Evolutionary conservation across 495 filamentous ascomycete species (phyloP), one percentile per base, ranked within the genome.

Genomic region (Lepidopterella palustris): DNA sequence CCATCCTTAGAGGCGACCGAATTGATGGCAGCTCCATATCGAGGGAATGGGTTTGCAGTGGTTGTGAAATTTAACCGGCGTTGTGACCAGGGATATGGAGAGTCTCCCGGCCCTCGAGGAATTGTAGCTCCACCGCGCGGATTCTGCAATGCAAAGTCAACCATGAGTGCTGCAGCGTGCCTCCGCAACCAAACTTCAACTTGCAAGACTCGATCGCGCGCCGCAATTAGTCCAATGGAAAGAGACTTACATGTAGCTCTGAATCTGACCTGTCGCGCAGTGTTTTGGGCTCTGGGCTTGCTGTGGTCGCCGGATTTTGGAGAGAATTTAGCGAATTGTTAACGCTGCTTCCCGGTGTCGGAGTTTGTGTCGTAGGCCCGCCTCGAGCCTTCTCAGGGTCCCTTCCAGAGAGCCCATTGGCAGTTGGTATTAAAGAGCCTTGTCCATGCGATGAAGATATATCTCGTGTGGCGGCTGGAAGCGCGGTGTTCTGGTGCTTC

Each of bases 11-110:
- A 95, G 18, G 92, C 85, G 13, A 87, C 79, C 0, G 91, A 81
- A 72, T 97, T 99, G 73, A 96, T 91, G 8, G 95, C 95, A 45
- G 95, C 91, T 69, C 95, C 95, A 80, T 97, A 97, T 69, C 95
- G 85, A 9, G 95, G 95, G 70, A 99, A 97, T 1, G 95, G 93
- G 61, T 88, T 92, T 10, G 87, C 81, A 62, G 86, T 80, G 10
- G 88, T 83, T 6, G 88, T 87, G 68, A 96, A 93, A 52, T 88
- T 93, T 25, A 99, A 71, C 29, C 88, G 83, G 26, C 87, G 85
- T 70, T 96, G 88, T 35, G 92, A 96, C 95, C 95, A 99, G 2
- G 95, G 95, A 71, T 97, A 99, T 53, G 95, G 83, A 20, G 88
- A 80, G 26, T 80, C 73, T 48, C 51, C 53, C 3, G 61, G 58